phyloP scores from a whole-genome alignment of 1,284 basidiomycete species.

The Rhodotorula sp. region DNA sequence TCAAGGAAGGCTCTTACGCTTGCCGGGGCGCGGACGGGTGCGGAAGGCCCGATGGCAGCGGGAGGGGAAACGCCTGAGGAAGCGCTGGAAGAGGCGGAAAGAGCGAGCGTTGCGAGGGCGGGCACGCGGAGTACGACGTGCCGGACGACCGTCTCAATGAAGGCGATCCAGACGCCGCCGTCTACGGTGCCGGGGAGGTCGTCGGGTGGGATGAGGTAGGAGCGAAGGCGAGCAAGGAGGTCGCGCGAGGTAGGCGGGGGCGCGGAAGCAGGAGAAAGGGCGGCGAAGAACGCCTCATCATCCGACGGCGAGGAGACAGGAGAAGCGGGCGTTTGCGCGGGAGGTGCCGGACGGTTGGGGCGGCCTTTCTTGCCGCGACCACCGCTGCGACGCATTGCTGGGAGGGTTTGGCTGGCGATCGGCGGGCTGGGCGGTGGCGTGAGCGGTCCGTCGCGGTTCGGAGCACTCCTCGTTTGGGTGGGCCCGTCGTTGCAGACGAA shows the following conservation, averaged over 20 bases:
- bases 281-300: conserved; percentile 6
- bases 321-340: neutral
- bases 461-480: neutral
- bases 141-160: conserved; percentile 27
- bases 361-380: neutral
- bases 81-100: neutral
- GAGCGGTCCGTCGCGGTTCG: conserved; percentile 1
- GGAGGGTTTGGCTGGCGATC: neutral
- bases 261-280: neutral
- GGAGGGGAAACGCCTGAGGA: no score
- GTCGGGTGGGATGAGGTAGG: conserved; percentile 17
- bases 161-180: conserved; percentile 7
- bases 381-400: neutral
- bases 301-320: neutral
- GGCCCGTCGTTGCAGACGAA: conserved; percentile 23
- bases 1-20: conserved; percentile 26
- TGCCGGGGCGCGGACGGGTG: neutral
- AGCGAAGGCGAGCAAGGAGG: conserved; percentile 18
- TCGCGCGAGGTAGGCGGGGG: neutral
- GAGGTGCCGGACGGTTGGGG: no score
- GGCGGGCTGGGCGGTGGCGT: conserved; percentile 35
- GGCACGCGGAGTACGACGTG: conserved; percentile 33
- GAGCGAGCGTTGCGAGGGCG: conserved; percentile 24
- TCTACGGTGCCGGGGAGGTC: conserved; percentile 14
- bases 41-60: neutral